Evolutionary conservation across 176 grass and related monocot species (phyloP).

Genomic region (Carex scoparia): DNA sequence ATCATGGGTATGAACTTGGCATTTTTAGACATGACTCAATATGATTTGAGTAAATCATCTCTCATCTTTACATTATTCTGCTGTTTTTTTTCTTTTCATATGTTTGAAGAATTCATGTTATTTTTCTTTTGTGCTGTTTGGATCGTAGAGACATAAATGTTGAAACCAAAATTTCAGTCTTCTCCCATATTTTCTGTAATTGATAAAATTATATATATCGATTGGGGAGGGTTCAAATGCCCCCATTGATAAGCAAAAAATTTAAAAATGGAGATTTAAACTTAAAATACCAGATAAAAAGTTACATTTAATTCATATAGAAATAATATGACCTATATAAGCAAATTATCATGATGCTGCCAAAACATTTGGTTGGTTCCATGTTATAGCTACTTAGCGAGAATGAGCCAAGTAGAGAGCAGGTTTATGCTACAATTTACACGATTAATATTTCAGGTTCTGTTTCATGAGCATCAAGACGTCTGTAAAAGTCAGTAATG

Average conservation of each 20-base stretch:
- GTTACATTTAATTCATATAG: not conserved
- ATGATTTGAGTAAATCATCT: not conserved
- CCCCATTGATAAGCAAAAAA: not conserved
- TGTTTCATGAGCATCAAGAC: not conserved
- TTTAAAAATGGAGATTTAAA: not conserved
- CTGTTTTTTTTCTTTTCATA: not conserved
- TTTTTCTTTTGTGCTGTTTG: not conserved
- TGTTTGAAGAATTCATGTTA: not conserved
- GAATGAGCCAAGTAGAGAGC: not conserved
- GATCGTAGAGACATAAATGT: not conserved
- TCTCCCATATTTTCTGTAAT: not conserved
- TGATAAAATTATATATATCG: not conserved
- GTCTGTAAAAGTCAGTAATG: not conserved
- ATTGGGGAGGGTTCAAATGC: not conserved
- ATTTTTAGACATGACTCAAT: not conserved
- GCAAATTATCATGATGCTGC: not conserved
- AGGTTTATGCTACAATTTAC: not conserved
- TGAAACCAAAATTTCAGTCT: not conserved
- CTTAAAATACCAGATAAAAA: not conserved
- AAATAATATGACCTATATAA: not conserved
- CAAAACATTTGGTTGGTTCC: not conserved
- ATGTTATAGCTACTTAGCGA: not conserved
- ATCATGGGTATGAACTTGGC: not conserved
- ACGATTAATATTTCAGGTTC: not conserved
- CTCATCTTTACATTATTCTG: not conserved